Conservation (phyloP, 805 yeast genomes). For the Clavispora fructus region DNA sequence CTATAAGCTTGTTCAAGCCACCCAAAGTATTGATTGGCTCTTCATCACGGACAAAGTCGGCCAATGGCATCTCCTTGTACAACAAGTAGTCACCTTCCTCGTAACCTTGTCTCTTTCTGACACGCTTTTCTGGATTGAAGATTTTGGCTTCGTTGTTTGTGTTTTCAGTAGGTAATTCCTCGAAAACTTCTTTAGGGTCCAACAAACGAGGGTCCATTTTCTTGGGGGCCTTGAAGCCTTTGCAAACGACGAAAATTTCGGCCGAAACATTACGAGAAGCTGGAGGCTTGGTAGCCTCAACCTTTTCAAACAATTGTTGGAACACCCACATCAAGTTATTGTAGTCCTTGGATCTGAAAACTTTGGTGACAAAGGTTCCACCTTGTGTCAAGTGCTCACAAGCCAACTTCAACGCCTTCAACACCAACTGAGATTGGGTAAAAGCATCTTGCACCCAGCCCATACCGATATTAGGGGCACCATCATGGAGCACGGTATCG, state of each 20-base stretch:
- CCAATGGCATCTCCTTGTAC: constrained; percentile 64
- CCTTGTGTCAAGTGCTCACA: constrained; percentile 87
- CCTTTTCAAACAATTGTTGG: constrained; percentile 90
- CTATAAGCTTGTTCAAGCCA: constrained; percentile 58
- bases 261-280: constrained; percentile 99
- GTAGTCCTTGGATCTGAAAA: constrained; percentile 98
- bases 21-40: constrained; percentile 86
- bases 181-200: constrained; percentile 91
- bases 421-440: constrained; percentile 92
- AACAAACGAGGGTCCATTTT: constrained; percentile 87
- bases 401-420: constrained; percentile 90
- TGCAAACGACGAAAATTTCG: constrained; percentile 95
- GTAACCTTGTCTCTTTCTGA: constrained; percentile 91
- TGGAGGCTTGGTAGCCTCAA: constrained; percentile 98
- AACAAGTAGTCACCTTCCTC: constrained; percentile 83
- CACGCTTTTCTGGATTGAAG: constrained; percentile 89
- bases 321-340: constrained; percentile 97
- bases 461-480: constrained; percentile 99
- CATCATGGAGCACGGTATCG: constrained; percentile 96
- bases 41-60: constrained; percentile 77
- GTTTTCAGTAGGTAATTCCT: constrained; percentile 68
- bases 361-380: constrained; percentile 94
- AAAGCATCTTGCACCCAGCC: constrained; percentile 99
- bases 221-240: constrained; percentile 94
- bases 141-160: constrained; percentile 83